These are phyloP conservation scores for Podospora comata DNA, from an alignment of 495 filamentous ascomycete genomes.

Conservation along the genomic window DNA sequence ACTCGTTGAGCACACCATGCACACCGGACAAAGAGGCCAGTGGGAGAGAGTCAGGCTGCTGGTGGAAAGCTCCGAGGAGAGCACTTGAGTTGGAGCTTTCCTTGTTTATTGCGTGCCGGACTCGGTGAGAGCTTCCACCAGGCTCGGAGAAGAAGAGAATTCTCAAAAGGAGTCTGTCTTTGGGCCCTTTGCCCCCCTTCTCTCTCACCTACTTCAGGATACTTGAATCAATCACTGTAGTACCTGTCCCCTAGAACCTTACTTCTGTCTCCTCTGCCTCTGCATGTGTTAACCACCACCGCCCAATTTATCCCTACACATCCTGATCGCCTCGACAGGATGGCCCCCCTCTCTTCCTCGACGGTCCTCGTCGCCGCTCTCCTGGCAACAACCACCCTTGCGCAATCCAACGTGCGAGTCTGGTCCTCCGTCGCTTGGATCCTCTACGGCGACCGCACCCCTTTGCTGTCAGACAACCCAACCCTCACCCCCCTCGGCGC, in stretches of 20 bases:
- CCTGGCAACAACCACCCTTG: conserved; percentile 20
- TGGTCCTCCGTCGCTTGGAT: conserved; percentile 46
- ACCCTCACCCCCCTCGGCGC: conserved; percentile 43
- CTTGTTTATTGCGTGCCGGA: background rate
- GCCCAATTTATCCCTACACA: background rate
- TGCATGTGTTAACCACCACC: conserved; percentile 1
- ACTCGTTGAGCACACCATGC: background rate
- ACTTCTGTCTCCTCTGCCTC: background rate
- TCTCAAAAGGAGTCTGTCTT: background rate
- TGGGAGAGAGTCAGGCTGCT: background rate
- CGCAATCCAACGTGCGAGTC: conserved; percentile 37
- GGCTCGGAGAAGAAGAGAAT: background rate
- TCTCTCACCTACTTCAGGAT: background rate
- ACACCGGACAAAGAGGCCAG: background rate
- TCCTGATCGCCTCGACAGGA: conserved; percentile 5
- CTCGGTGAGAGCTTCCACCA: background rate
- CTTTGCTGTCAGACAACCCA: conserved; percentile 18
- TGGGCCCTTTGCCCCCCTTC: background rate
- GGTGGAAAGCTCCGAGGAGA: background rate
- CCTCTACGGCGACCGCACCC: conserved; percentile 43
- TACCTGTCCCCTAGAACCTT: background rate
- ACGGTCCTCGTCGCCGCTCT: conserved; percentile 10
- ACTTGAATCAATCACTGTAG: background rate
- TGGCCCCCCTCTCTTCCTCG: background rate
- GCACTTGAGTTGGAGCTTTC: background rate